A percentile compares a stretch with the other conserved stretches of the same genome.
Evolutionary conservation across 805 yeast species (phyloP).

Genomic region (Candida ovalis): DNA sequence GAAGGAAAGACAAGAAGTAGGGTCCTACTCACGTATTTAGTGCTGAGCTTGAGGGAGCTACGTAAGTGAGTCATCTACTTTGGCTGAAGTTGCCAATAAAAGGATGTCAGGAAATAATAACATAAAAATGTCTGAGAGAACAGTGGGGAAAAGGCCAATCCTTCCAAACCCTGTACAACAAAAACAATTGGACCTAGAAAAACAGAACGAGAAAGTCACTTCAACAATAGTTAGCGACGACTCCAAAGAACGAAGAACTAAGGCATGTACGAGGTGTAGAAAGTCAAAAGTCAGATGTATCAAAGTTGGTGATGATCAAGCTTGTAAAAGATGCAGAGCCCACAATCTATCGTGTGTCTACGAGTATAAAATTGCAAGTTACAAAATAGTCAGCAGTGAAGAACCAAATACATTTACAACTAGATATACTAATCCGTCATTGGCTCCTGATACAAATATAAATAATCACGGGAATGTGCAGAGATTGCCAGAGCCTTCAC

Average conservation of each 20-base stretch:
- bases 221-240: constrained; percentile 16
- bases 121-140: not conserved
- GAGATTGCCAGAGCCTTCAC: not conserved
- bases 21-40: no score
- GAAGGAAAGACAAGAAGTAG: no score
- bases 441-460: not conserved
- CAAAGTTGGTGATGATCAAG: constrained; percentile 39
- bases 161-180: constrained; percentile 24
- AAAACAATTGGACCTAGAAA: constrained; percentile 9
- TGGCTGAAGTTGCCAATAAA: not conserved
- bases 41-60: no score
- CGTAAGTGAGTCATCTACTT: not conserved
- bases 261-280: constrained; percentile 64
- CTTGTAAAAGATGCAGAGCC: constrained; percentile 56
- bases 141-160: constrained; percentile 9
- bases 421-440: not conserved
- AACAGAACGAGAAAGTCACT: constrained; percentile 13
- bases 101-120: not conserved
- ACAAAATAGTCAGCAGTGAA: constrained; percentile 29
- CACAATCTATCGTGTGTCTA: constrained; percentile 53
- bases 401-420: constrained; percentile 3
- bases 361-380: constrained; percentile 49
- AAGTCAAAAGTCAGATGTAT: constrained; percentile 60
- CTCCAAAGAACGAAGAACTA: constrained; percentile 31
- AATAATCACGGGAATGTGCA: not conserved